phyloP scores from a whole-genome alignment of 495 filamentous ascomycete genomes.

The Aspergillus sclerotiicarbonarius region DNA sequence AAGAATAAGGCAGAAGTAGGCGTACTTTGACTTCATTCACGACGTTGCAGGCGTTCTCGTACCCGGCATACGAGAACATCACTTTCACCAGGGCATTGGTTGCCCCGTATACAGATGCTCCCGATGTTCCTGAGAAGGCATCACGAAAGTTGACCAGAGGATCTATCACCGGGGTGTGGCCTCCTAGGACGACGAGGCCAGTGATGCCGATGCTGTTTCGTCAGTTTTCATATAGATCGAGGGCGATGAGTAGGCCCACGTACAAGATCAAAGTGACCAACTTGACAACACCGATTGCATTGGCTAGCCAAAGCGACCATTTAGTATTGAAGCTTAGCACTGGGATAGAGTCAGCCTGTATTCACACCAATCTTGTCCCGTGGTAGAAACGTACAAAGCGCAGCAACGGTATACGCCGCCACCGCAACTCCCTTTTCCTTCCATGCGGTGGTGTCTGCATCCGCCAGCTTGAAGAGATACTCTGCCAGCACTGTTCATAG shows the following conservation, averaged over 20 bases:
- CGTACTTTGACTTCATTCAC: conserved; percentile 63
- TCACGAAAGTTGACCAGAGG: conserved; percentile 57
- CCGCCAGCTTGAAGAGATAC: conserved; percentile 54
- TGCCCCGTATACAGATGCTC: conserved; percentile 51
- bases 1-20: conserved; percentile 5
- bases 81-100: conserved; percentile 62
- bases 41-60: conserved; percentile 61
- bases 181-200: conserved; percentile 60
- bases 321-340: conserved; percentile 54
- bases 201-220: conserved; percentile 49
- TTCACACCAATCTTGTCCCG: neutral
- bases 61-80: conserved; percentile 63
- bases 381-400: conserved; percentile 30
- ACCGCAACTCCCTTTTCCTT: conserved; percentile 62
- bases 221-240: conserved; percentile 1
- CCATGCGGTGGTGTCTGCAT: conserved; percentile 50
- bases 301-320: conserved; percentile 53
- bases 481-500: conserved; percentile 42
- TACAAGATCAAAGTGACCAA: conserved; percentile 55
- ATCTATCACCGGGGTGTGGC: conserved; percentile 53
- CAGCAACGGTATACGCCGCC: conserved; percentile 55
- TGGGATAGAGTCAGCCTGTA: conserved; percentile 16
- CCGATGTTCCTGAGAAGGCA: conserved; percentile 51
- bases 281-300: conserved; percentile 55
- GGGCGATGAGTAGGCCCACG: neutral